Base-by-base conservation (phyloP, 495 filamentous ascomycete species). In the Lophium mytilinum region DNA sequence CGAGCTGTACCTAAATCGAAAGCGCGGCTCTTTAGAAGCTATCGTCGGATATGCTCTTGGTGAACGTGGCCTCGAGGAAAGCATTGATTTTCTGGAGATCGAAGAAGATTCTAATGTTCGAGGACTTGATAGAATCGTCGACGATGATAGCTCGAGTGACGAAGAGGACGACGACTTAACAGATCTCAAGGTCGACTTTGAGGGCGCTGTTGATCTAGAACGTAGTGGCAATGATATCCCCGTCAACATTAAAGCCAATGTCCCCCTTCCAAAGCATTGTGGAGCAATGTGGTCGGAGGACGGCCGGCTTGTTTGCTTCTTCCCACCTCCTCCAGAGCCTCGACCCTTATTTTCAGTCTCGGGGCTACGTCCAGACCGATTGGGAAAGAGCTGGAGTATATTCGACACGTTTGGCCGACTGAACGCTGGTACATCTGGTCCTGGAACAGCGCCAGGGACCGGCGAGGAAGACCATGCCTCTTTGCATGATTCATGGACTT, bases 321-420 rank as follows among this genome's bases (percentile, higher is more conserved):
- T 95, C 63, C 87, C 87, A 3, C 84, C 86, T 8, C 90, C 88
- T 67, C 83, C 86, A 65, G 86, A 89, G 58, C 78, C 84, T 19
- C 78, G 75, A 37, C 80, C 80, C 11, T 64, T 89, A 11, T 76
- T 90, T 24, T 78, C 84, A 37, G 75, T 84, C 8, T 68, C 84
- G 18, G 75, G 78, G 4, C 80, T 85, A 40, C 77, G 77, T 56
- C 80, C 76, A 62, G 83, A 83, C 19, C 76, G 83, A 40, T 58
- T 73, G 11, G 79, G 4, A 0, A 80, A 80, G 64, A 80, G 78
- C 47, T 82, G 85, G 48, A 84, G 81, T 52, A 81, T 85, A 7
- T 96, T 96, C 75, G 89, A 92, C 59, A 83, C 84, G 1, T 96
- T 96, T 74, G 90, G 90, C n/a, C 82, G 89, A 21, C 72, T 96